Conservation (phyloP, 352 stramenopile genomes). For the Globisporangium polare region DNA sequence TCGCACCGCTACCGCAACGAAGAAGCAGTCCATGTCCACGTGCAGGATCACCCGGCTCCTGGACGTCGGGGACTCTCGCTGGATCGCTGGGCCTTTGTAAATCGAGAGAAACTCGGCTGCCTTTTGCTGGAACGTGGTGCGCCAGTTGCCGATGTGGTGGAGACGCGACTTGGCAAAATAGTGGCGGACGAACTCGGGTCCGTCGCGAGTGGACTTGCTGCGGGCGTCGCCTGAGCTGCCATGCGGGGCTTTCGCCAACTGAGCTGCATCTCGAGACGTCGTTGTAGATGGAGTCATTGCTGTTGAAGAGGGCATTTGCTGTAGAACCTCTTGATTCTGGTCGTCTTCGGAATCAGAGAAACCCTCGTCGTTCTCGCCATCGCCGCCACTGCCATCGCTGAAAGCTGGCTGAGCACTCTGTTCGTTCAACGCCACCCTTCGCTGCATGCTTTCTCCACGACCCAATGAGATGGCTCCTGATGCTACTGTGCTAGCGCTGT, state of each 20-base stretch:
- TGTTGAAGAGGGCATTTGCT: not conserved
- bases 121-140: slow-evolving; percentile 68
- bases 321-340: not conserved
- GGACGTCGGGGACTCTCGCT: slow-evolving; percentile 27
- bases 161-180: slow-evolving; percentile 85
- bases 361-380: not conserved
- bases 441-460: not conserved
- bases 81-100: slow-evolving; percentile 45
- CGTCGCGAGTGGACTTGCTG: slow-evolving; percentile 69
- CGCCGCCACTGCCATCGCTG: not conserved
- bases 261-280: not conserved
- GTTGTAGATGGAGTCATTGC: not conserved
- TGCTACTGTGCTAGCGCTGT: not conserved
- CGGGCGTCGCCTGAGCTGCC: not conserved
- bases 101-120: slow-evolving; percentile 55
- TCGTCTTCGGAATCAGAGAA: not conserved
- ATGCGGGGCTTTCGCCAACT: not conserved
- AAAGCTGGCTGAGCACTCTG: not conserved
- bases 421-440: not conserved
- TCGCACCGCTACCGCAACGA: slow-evolving; percentile 89
- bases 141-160: slow-evolving; percentile 83
- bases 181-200: slow-evolving; percentile 64
- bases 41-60: slow-evolving; percentile 89
- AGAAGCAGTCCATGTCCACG: slow-evolving; percentile 98
- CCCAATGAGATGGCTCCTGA: not conserved